These are phyloP conservation scores for Akanthomyces uredinophilus DNA, from an alignment of 2,329 filamentous ascomycete genomes.

Conservation along the genomic window DNA sequence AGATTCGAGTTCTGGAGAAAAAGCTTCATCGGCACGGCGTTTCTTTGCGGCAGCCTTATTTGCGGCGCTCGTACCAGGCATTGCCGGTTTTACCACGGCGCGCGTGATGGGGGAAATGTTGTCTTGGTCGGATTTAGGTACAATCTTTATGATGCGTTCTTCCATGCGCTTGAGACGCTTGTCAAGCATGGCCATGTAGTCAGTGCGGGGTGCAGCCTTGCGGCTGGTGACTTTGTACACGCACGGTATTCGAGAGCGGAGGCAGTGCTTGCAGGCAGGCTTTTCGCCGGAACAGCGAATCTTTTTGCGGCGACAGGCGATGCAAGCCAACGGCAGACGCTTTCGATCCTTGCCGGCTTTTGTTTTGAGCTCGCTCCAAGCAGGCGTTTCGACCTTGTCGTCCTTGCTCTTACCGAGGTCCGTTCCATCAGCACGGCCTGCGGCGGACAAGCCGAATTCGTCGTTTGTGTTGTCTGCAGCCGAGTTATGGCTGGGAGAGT, in stretches of 20 bases:
- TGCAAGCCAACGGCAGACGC: slow-evolving; percentile 85
- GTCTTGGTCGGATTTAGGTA: slow-evolving; percentile 79
- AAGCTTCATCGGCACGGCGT: slow-evolving; percentile 79
- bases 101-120: slow-evolving; percentile 63
- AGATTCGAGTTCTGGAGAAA: slow-evolving; percentile 71
- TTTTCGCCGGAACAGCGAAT: slow-evolving; percentile 97
- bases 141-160: slow-evolving; percentile 91
- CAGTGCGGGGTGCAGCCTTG: slow-evolving; percentile 88
- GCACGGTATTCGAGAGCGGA: slow-evolving; percentile 87
- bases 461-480: slow-evolving; percentile 52
- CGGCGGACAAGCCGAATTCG: slow-evolving; percentile 51
- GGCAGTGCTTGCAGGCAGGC: slow-evolving; percentile 93
- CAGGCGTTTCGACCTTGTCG: slow-evolving; percentile 55
- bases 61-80: slow-evolving; percentile 48
- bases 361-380: slow-evolving; percentile 80
- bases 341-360: slow-evolving; percentile 96
- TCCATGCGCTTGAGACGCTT: slow-evolving; percentile 96
- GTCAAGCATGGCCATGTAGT: slow-evolving; percentile 99
- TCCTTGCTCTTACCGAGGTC: slow-evolving; percentile 52
- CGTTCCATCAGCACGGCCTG: slow-evolving; percentile 45
- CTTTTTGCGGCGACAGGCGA: slow-evolving; percentile 94
- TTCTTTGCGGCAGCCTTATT: slow-evolving; percentile 61
- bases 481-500: slow-evolving; percentile 39
- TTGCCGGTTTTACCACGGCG: slow-evolving; percentile 77
- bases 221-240: slow-evolving; percentile 96